phyloP scores from a whole-genome alignment of 2,329 filamentous ascomycete genomes.

The Aspergillus latus region DNA sequence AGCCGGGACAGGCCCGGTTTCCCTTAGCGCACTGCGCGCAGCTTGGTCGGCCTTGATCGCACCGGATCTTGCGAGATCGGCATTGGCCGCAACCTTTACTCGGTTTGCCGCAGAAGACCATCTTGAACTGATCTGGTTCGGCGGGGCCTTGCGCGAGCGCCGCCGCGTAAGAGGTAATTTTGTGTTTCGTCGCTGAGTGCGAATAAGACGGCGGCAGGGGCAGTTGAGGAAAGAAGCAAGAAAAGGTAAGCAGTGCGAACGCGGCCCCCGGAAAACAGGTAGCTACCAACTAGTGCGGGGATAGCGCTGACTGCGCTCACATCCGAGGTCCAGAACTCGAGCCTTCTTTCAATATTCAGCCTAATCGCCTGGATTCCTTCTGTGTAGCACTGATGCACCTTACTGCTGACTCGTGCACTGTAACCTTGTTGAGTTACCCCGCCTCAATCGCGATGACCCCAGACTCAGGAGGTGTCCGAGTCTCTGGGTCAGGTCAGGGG shows the following conservation, averaged over 20 bases:
- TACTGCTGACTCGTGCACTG: neutral
- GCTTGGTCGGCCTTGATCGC: constrained; percentile 60
- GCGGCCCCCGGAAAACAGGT: neutral
- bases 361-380: neutral
- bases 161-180: neutral
- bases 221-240: constrained; percentile 11
- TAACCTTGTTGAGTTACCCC: neutral
- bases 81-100: constrained; percentile 49
- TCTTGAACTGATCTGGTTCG: constrained; percentile 19
- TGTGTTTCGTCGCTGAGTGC: neutral
- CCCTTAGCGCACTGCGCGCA: constrained; percentile 64
- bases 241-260: constrained; percentile 21
- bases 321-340: neutral
- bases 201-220: neutral
- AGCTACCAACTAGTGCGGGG: constrained; percentile 1
- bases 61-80: constrained; percentile 48
- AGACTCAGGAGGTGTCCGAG: neutral
- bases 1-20: constrained; percentile 62
- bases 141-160: constrained; percentile 15
- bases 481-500: neutral
- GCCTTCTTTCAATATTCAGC: neutral
- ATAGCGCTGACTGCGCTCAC: neutral
- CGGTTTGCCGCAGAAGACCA: constrained; percentile 47
- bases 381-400: neutral
- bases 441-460: neutral